phyloP scores from a whole-genome alignment of 2,329 filamentous ascomycete species.

The Clarireedia sp. region DNA sequence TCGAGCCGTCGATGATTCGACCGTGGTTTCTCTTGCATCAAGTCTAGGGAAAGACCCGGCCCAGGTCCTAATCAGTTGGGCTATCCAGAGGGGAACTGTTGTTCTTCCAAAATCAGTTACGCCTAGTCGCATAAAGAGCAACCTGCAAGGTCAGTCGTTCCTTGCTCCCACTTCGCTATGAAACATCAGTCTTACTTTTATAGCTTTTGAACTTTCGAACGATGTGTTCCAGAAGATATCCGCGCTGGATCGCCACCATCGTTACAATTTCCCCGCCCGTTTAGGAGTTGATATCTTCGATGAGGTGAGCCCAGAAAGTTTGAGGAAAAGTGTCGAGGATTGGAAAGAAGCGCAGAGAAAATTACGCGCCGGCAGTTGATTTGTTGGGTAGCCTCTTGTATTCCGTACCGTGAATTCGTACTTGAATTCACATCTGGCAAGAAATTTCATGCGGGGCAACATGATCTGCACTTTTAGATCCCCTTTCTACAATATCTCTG shows the following conservation, averaged over 20 bases:
- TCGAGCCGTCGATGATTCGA: conserved; percentile 39
- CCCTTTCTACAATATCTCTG: too few relatives aligned
- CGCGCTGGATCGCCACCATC: conserved; percentile 32
- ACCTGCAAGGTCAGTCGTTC: conserved; percentile 30
- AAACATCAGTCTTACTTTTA: conserved; percentile 10
- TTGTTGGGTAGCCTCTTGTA: not conserved
- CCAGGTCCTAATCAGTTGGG: conserved; percentile 47
- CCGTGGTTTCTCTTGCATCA: conserved; percentile 45
- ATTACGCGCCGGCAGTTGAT: not conserved
- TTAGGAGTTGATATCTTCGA: conserved; percentile 38
- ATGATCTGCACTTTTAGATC: too few relatives aligned
- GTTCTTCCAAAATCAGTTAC: conserved; percentile 49
- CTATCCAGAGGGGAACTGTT: conserved; percentile 43
- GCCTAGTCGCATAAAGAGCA: conserved; percentile 40
- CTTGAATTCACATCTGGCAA: not conserved
- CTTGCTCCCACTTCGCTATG: not conserved
- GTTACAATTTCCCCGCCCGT: conserved; percentile 37
- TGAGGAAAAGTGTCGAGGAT: conserved; percentile 31
- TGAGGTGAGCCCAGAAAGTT: conserved; percentile 32
- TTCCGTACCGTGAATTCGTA: not conserved
- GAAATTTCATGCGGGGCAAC: too few relatives aligned
- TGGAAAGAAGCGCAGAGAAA: conserved; percentile 8
- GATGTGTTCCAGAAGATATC: conserved; percentile 34
- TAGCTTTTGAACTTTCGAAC: conserved; percentile 33
- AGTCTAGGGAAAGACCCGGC: conserved; percentile 43